Base-by-base conservation (phyloP, 352 stramenopile species). In the Peronospora farinosa region DNA sequence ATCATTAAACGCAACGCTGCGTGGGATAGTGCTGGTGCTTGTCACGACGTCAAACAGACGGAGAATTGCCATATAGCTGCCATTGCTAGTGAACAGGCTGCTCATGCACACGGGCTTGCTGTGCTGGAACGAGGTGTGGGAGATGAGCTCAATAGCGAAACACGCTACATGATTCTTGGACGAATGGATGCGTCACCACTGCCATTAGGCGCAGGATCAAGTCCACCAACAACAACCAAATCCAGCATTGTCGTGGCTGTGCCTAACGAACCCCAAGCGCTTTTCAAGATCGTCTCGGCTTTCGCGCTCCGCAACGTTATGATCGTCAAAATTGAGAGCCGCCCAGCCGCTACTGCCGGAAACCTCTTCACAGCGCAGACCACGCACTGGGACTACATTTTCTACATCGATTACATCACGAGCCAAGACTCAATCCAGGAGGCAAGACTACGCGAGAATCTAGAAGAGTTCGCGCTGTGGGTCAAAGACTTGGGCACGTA, bases 271-370 rank as follows among this genome's bases (percentile, higher is more conserved):
- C 65, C 74, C 1, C 74, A 86, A 57, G 72, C 72, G 19, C 60
- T 88, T 21, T 88, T 86, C 61, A 86, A 86, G 60, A 79, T 86
- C 47, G 72, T 88, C 4, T 75, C 77, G n/a, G 77, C 74, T 5
- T 88, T 88, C 38, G 77, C 74, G n/a, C 56, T 88, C 21, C 74
- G 74, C 19, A 86, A 88, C 39, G 44, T 88, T 19, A 82, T 78
- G 59, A 85, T 88, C 33, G 73, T 86, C 56, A 86, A 88, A 71
- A 88, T 88, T n/a, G 74, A 88, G 50, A 86, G 74, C 31, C 74
- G 77, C n/a, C 77, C 77, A 7, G 77, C 77, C 1, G 70, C 77
- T 36, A 88, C 74, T 11, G 77, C 74, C 0, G 69, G 67, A 7
- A 71, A 60, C 7, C 54, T 84, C 9, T 88, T 88, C 31, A 74